Evolutionary conservation across 23 red algal species (phyloP).

Genomic region (Agarophyton chilense): DNA sequence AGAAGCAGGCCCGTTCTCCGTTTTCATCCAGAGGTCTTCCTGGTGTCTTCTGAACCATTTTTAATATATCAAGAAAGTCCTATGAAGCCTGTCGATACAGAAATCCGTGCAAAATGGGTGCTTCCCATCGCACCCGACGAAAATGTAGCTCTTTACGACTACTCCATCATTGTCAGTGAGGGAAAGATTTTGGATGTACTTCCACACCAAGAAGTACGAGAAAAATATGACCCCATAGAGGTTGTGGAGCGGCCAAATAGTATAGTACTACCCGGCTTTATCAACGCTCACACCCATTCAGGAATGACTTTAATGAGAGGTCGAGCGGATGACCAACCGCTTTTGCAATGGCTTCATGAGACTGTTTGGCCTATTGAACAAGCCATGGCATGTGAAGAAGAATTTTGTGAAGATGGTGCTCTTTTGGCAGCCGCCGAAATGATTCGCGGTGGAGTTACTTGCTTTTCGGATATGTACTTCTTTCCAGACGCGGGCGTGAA

Average conservation of each 20-base stretch:
- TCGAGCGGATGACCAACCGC: constrained; percentile 83
- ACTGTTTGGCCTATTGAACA: constrained; percentile 92
- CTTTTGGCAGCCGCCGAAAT: constrained; percentile 84
- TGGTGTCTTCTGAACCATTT: not conserved
- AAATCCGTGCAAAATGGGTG: constrained; percentile 70
- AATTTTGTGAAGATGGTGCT: constrained; percentile 87
- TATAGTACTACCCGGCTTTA: constrained; percentile 87
- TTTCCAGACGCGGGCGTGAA: constrained; percentile 68
- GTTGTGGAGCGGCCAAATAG: constrained; percentile 57
- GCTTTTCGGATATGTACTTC: constrained; percentile 98
- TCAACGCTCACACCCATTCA: constrained; percentile 98
- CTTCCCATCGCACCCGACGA: constrained; percentile 59
- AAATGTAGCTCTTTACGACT: constrained; percentile 45
- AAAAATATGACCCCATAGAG: constrained; percentile 29
- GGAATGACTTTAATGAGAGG: constrained; percentile 96
- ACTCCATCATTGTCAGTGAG: constrained; percentile 69
- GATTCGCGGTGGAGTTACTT: constrained; percentile 85
- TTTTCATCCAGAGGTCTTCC: not conserved
- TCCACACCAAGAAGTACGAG: constrained; percentile 25
- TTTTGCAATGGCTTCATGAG: constrained; percentile 84
- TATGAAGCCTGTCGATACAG: constrained; percentile 38
- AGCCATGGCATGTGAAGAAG: constrained; percentile 52
- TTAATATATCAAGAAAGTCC: not conserved
- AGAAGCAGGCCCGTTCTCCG: too few species aligned
- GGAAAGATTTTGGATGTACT: constrained; percentile 76